Percentiles rank a stretch among this genome's conserved stretches.
These are phyloP conservation scores for Mrakia hoshinonis DNA, from an alignment of 768 basidiomycete species.

Conservation along the genomic window DNA sequence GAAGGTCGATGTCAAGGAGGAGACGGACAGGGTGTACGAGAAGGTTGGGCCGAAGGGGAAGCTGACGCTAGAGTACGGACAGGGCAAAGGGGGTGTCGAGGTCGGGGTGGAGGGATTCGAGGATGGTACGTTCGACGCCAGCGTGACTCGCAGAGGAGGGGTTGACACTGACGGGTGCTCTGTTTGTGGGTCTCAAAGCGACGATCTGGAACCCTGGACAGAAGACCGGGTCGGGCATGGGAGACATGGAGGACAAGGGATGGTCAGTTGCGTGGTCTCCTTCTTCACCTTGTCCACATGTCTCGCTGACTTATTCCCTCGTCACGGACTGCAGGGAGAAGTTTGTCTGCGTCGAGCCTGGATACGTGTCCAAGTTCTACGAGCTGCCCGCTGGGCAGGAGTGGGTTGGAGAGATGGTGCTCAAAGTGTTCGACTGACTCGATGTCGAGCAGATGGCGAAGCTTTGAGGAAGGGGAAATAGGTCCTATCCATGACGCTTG, in stretches of 20 bases:
- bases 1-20: constrained; percentile 55
- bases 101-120: constrained; percentile 19
- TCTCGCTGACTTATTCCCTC: not conserved
- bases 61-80: constrained; percentile 34
- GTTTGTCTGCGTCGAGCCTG: constrained; percentile 88
- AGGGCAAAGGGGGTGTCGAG: constrained; percentile 30
- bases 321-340: constrained; percentile 50
- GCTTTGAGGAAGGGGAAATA: not conserved
- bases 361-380: constrained; percentile 66
- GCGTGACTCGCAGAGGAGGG: too few species aligned
- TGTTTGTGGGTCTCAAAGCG: not conserved
- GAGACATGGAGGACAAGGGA: constrained; percentile 81
- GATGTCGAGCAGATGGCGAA: not conserved
- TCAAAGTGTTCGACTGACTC: constrained; percentile 45
- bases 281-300: too few species aligned
- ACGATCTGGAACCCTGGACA: constrained; percentile 83
- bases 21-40: constrained; percentile 71
- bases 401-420: constrained; percentile 68
- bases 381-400: constrained; percentile 54
- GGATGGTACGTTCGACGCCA: constrained; percentile 5
- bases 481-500: too few species aligned
- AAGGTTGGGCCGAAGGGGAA: constrained; percentile 52
- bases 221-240: constrained; percentile 60
- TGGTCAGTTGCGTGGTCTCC: constrained; percentile 54
- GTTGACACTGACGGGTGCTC: not conserved